Conservation (phyloP, 768 basidiomycete species). For the Exidia glandulosa region DNA sequence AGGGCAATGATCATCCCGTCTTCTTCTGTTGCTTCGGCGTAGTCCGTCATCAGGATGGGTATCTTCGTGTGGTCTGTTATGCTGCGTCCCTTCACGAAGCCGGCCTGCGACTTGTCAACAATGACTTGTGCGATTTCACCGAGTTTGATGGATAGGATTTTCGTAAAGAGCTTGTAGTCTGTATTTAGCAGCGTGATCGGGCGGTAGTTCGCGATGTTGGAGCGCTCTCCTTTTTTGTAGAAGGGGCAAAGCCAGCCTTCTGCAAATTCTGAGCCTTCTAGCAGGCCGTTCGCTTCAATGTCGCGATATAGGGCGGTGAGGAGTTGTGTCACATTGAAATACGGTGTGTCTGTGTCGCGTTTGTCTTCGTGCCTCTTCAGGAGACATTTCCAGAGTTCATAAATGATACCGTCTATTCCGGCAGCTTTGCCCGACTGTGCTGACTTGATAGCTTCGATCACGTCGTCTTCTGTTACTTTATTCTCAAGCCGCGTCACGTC, state of each 20-base stretch:
- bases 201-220: constrained; percentile 9
- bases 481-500: not conserved
- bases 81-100: constrained; percentile 7
- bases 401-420: not conserved
- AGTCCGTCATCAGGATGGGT: constrained; percentile 3
- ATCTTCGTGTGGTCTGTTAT: constrained; percentile 10
- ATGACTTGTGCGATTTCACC: not conserved
- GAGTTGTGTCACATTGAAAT: no score
- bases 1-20: constrained; percentile 8
- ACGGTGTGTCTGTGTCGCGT: not conserved
- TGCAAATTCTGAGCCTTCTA: constrained; percentile 2
- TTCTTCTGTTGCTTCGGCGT: constrained; percentile 6
- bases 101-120: constrained; percentile 10
- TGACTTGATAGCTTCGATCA: not conserved
- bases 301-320: no score
- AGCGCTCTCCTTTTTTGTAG: constrained; percentile 9
- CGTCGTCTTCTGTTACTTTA: not conserved
- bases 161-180: constrained; percentile 15
- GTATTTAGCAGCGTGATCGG: constrained; percentile 14
- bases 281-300: not conserved
- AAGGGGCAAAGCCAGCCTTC: constrained; percentile 10
- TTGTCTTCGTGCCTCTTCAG: not conserved
- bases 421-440: not conserved
- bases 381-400: not conserved
- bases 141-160: constrained; percentile 3